These are phyloP conservation scores for Ampelocalamus luodianensis DNA, from an alignment of 176 grass and related monocot genomes.

Conservation along the genomic window DNA sequence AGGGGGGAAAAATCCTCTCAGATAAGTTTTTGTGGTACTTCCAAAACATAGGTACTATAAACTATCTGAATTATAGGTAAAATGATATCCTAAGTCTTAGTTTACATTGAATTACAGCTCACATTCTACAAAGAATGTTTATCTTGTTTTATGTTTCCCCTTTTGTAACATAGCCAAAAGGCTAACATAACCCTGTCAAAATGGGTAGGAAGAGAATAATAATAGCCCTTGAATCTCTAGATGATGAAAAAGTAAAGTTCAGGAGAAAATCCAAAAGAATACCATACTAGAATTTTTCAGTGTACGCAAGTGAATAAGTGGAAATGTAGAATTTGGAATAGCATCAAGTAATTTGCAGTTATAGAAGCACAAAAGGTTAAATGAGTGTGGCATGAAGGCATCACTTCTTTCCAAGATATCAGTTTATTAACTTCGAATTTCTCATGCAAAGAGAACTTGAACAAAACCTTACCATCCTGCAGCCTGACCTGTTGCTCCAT, in stretches of 20 bases:
- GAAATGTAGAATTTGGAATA: not conserved
- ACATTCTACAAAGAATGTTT: not conserved
- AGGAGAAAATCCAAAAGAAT: no score
- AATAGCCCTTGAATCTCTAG: not conserved
- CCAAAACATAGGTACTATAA: not conserved
- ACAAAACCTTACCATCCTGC: conserved; percentile 77
- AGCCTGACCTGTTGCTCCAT: conserved; percentile 92
- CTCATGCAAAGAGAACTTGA: not conserved
- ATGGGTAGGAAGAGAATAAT: not conserved
- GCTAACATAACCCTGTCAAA: not conserved
- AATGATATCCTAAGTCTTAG: not conserved
- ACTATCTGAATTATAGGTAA: not conserved
- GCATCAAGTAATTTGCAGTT: not conserved
- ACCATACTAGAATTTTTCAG: not conserved
- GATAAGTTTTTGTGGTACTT: not conserved
- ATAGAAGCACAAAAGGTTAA: not conserved
- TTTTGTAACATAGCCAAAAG: not conserved
- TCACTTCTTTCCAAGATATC: not conserved
- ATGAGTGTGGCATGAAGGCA: not conserved
- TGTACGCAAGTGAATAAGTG: not conserved
- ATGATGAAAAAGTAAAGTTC: no score
- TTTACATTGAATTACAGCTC: not conserved
- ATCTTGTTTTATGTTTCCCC: not conserved
- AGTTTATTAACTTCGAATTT: not conserved
- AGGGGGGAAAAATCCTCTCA: not conserved